These are phyloP conservation scores for Hirschfeldia incana DNA, from an alignment of 345 rosid genomes.

Conservation along the genomic window DNA sequence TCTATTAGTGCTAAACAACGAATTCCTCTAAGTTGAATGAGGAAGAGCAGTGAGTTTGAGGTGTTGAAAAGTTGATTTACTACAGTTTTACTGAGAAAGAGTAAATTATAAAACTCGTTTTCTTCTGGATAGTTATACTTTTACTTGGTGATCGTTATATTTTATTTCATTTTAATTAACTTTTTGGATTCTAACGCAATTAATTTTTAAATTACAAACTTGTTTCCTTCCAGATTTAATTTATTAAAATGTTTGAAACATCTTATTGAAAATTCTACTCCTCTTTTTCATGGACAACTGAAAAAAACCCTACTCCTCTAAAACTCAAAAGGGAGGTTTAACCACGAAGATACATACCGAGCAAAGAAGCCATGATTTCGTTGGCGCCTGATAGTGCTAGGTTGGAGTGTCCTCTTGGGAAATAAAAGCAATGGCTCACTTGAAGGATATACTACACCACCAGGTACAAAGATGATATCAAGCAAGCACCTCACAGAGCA, in stretches of 20 bases:
- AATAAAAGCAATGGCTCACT: slow-evolving; percentile 69
- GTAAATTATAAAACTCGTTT: no score
- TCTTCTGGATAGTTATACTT: no score
- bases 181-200: no score
- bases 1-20: not conserved
- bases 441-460: slow-evolving; percentile 59
- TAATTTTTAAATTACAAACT: no score
- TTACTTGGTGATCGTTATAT: no score
- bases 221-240: no score
- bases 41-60: not conserved
- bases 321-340: not conserved
- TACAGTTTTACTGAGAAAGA: not conserved
- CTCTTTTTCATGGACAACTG: not conserved
- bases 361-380: slow-evolving; percentile 88
- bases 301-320: not conserved
- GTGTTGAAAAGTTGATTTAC: not conserved
- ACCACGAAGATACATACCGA: slow-evolving; percentile 51
- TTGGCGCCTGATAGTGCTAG: slow-evolving; percentile 79
- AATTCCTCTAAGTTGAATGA: not conserved
- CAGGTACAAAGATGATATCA: not conserved
- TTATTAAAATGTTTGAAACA: no score
- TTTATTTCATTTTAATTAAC: no score
- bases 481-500: not conserved
- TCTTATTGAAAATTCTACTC: not conserved
- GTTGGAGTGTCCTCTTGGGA: slow-evolving; percentile 85